Evolutionary conservation across 192 early-diverging fungal genomes (phyloP), one percentile per base, ranked within the genome.

Genomic region (Coemansia sp.): DNA sequence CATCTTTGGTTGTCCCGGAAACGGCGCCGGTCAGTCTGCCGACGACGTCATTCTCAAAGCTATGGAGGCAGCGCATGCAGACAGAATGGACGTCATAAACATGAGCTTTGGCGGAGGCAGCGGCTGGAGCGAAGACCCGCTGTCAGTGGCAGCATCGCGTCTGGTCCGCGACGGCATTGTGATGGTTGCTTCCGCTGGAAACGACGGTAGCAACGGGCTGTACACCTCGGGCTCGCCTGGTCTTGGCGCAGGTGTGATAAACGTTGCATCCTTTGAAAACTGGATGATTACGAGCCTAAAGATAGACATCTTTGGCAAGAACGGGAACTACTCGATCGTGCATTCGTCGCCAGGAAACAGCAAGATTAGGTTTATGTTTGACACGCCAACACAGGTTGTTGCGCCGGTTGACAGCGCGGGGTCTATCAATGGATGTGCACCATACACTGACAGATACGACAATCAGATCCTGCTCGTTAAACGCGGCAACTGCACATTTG

Each of bases 21-120:
- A 80, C 63, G 88, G 88, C 56, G 79, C 81, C 30, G 84, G 86
- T 0, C 80, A 84, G 32, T 86, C 87, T 31, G 93, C 93, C 56
- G 80, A 82, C 59, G 80, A 82, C 34, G 64, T 94, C 42, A 87
- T 96, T 33, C 87, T 93, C 58, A 84, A 88, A 56, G 95, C 89
- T 16, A 72, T 97, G 71, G 78, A 88, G 68, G 68, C 70, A 7
- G 95, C 94, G 7, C 80, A 85, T 50, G 67, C 66, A 4, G 92
- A 93, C 57, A 80, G 87, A 0, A 85, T 91, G 73, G 85, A 97
- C 64, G 69, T 97, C 48, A 90, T 97, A 71, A 94, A 90, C 82
- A 83, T 96, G 63, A 91, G 89, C 57, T 73, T 96, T 60, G 95
- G 93, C 56, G 90, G 85, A 7, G 77, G 84, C 16, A 77, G 75